Percentiles rank a stretch among this genome's conserved stretches.
Conservation (phyloP, 768 basidiomycete species). For the Trametes cinnabarina region DNA sequence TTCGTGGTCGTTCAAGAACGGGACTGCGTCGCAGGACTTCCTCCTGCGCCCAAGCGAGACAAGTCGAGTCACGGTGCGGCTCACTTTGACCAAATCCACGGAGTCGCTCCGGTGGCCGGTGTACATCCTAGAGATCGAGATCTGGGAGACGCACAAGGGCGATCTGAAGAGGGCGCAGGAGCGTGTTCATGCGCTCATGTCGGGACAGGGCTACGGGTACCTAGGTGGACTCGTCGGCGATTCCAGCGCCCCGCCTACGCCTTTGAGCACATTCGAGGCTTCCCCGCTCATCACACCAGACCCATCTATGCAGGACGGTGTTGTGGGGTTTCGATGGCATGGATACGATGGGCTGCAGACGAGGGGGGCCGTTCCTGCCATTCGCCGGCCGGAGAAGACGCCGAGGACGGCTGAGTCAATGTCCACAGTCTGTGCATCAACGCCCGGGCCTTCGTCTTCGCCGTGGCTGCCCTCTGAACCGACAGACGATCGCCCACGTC, state of each 20-base stretch:
- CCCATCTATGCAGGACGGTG: too few species aligned
- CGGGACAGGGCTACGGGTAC: not conserved
- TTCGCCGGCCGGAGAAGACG: too few species aligned
- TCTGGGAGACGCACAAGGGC: not conserved
- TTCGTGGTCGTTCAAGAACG: constrained; percentile 14
- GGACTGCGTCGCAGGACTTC: constrained; percentile 3
- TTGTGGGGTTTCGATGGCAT: too few species aligned
- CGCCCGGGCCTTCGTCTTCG: too few species aligned
- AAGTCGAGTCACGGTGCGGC: not conserved
- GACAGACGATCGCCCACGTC: too few species aligned
- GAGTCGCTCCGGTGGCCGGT: not conserved
- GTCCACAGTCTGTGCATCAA: too few species aligned
- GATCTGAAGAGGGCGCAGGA: not conserved
- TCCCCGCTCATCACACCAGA: too few species aligned
- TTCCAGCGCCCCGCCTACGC: not conserved
- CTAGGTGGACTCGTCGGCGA: not conserved
- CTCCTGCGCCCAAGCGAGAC: not conserved
- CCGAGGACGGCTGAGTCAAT: too few species aligned
- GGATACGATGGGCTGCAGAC: too few species aligned
- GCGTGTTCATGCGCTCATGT: not conserved
- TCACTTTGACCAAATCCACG: not conserved
- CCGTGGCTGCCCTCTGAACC: too few species aligned
- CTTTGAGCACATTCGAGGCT: too few species aligned
- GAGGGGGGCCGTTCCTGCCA: too few species aligned
- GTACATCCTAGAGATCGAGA: constrained; percentile 7